Evolutionary conservation across 805 yeast genomes (phyloP), one percentile per base, ranked within the genome.

Genomic region (Yarrowia yakushimensis): DNA sequence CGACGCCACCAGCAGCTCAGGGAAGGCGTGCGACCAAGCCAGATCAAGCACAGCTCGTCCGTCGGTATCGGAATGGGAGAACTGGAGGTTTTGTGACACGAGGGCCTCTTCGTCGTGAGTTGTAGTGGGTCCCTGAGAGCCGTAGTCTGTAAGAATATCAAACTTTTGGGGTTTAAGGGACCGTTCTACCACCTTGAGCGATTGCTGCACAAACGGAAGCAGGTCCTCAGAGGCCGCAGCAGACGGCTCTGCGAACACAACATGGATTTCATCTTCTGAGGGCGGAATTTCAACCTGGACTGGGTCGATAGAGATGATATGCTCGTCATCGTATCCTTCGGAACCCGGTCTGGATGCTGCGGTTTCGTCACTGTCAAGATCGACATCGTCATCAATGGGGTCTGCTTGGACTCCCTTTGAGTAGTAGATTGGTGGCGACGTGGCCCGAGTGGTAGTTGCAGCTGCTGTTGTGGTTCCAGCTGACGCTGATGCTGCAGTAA

Each of bases 1-100:
- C 3, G 76, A 69, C 4, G 72, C 67, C 1, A 75, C 74, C 8
- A 76, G 62, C 8, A 77, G 70, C 43, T 77, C 79, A 1, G 74
- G 67, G 60, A 66, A 70, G 42, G 69, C 66, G 1, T 72, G 66
- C 2, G 79, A 75, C 72, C 77, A 72, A 22, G 74, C 78, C 1
- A 78, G 63, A 8, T 69, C 65, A 0, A 70, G 69, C 8, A 78
- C 66, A 1, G 76, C 68, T 11, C 74, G 67, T n/a, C 66, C 65
- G 10, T 60, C 55, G 1, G 72, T 63, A 12, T 41, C 64, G 2
- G 65, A 63, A 9, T 69, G 65, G 25, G 48, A 37, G 41, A 71
- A 67, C 30, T 68, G 70, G 11, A 60, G 63, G 13, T 36, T 25
- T 36, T 71, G 68, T 6, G 43, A 39, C 31, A 50, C 48, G 13